A percentile compares a stretch with the other conserved stretches of the same genome.
phyloP scores from a whole-genome alignment of 805 yeast genomes.

The Hanseniaspora hatyaiensis region DNA sequence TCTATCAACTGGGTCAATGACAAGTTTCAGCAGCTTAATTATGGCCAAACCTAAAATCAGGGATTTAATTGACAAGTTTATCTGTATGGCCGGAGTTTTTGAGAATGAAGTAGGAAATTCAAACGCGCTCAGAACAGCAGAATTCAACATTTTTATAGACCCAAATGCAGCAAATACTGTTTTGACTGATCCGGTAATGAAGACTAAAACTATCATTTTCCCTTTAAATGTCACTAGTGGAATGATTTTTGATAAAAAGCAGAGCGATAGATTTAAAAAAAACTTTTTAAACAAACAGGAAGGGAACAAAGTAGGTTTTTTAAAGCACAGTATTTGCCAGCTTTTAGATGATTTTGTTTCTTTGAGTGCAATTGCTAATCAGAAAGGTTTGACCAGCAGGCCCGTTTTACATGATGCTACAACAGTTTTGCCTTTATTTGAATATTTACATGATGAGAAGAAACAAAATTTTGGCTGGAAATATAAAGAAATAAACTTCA shows the following conservation, averaged over 20 bases:
- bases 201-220: conserved; percentile 41
- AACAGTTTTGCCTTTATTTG: too few relatives aligned
- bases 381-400: too few relatives aligned
- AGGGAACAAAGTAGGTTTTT: too few relatives aligned
- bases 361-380: too few relatives aligned
- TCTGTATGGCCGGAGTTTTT: conserved; percentile 69
- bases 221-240: conserved; percentile 65
- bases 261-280: conserved; percentile 27
- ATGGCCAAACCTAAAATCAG: conserved; percentile 43
- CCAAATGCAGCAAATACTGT: conserved; percentile 61
- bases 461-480: too few relatives aligned
- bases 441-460: too few relatives aligned
- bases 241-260: conserved; percentile 30
- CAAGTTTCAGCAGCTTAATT: conserved; percentile 54
- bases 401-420: too few relatives aligned
- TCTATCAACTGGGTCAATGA: conserved; percentile 67
- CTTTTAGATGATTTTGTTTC: too few relatives aligned
- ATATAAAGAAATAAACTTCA: too few relatives aligned
- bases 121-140: too few relatives aligned
- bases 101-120: conserved; percentile 29
- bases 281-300: too few relatives aligned
- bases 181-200: conserved; percentile 37
- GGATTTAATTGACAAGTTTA: conserved; percentile 39
- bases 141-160: conserved; percentile 66
- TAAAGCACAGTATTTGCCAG: too few relatives aligned